Percentiles rank a stretch among this genome's conserved stretches.
Conservation (phyloP, 306 rosid species). For the Hylodesmum podocarpum region DNA sequence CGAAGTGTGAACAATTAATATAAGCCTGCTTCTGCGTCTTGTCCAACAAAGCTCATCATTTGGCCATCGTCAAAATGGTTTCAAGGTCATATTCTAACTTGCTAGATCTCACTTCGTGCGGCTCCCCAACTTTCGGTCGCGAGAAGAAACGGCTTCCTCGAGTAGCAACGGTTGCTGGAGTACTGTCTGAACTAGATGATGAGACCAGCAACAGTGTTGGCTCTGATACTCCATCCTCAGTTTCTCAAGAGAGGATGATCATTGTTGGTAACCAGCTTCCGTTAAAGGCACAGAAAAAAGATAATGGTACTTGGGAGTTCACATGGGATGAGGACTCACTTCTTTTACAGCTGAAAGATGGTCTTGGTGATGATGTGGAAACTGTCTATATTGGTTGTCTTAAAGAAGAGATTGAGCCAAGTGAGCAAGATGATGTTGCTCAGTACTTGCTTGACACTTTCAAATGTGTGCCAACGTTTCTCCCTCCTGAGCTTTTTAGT, state of each 20-base stretch:
- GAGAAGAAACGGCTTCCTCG: conserved; percentile 82
- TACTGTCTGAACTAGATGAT: conserved; percentile 78
- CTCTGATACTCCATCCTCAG: conserved; percentile 78
- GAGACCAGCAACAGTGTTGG: conserved; percentile 59
- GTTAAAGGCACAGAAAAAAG: conserved; percentile 45
- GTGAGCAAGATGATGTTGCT: conserved; percentile 85
- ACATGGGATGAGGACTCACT: conserved; percentile 91
- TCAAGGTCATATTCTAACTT: conserved; percentile 90
- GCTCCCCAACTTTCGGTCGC: conserved; percentile 56
- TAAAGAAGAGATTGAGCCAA: conserved; percentile 65
- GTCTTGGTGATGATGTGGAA: conserved; percentile 83
- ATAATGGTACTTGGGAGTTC: conserved; percentile 63
- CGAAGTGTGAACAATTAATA: conserved; percentile 13
- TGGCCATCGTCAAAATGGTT: conserved; percentile 47
- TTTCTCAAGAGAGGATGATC: conserved; percentile 78
- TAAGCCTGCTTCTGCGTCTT: conserved; percentile 28
- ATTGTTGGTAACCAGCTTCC: conserved; percentile 93
- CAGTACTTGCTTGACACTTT: conserved; percentile 70
- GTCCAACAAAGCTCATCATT: neutral
- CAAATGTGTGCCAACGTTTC: conserved; percentile 82
- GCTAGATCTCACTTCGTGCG: conserved; percentile 80
- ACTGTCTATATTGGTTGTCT: conserved; percentile 82
- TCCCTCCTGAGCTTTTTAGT: conserved; percentile 73
- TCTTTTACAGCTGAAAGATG: conserved; percentile 87
- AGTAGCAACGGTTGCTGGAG: conserved; percentile 84